Base-by-base conservation (phyloP, 805 yeast species). In the Wickerhamiella hasegawae region DNA sequence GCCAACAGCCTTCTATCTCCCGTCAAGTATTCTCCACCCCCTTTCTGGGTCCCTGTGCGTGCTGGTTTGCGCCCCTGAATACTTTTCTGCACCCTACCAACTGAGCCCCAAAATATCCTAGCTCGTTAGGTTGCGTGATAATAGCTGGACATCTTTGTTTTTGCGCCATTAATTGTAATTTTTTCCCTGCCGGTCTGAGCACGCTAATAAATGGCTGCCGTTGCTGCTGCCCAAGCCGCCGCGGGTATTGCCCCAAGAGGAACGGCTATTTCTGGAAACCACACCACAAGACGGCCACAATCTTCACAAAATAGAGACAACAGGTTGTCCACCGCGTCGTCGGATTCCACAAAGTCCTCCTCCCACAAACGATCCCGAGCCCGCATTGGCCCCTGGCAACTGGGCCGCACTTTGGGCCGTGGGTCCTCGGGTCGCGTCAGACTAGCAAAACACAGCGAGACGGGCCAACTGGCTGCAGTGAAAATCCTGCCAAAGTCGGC, bases 391-490 rank as follows among this genome's bases (percentile, higher is more conserved):
- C 96, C 98, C 2, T 90, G 98, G 98, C 80, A 83, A 52, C 63
- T 90, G 25, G 97, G 97, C 20, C 69, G 87, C 45, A 90, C 98
- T 2, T 62, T 90, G 34, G 98, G 98, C 18, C 68, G 92, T 40
- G 98, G 98, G n/a, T 79, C 94, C 11, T 82, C 95, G 1, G 97
- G 98, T 18, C 69, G 96, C 42, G 98, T 90, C 14, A 65, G 94
- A 40, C 65, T 90, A 37, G 97, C 98, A 12, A 77, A 83, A 46
- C 92, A 90, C 54, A 68, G 74, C 29, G 68, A 69, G 36, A 77
- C 90, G 1, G 90, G 90, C 33, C 77, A 83, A 57, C 69, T 83
- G 39, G 97, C 98, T 3, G 98, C 98, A 1, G 94, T 90, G 34
- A 90, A 90, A 57, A 84, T 90, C 43, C 94, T 90, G 10, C 93